Conservation (phyloP, 148 eudicot species). For the Vaccinium myrtillus region DNA sequence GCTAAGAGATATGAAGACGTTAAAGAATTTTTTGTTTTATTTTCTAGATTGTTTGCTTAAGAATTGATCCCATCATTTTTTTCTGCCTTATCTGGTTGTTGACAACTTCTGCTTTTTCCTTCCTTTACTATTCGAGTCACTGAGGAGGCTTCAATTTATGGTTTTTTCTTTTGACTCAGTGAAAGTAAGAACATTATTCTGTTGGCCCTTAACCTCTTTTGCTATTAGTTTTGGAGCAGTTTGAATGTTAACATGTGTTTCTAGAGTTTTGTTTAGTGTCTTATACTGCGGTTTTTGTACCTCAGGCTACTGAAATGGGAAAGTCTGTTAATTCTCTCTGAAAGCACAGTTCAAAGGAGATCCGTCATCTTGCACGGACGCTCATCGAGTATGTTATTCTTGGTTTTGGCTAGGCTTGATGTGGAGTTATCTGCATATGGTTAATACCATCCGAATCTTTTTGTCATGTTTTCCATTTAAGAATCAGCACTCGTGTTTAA, state of each 20-base stretch:
- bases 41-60: background rate
- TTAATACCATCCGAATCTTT: background rate
- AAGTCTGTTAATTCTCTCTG: slow-evolving; percentile 67
- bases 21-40: background rate
- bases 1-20: background rate
- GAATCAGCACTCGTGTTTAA: background rate
- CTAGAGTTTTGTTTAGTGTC: background rate
- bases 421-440: background rate
- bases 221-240: background rate
- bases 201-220: slow-evolving; percentile 12
- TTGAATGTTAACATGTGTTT: background rate
- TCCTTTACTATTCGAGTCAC: slow-evolving; percentile 57
- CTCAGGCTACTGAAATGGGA: slow-evolving; percentile 90
- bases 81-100: slow-evolving; percentile 4
- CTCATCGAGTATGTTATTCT: slow-evolving; percentile 64
- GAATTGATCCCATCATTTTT: background rate
- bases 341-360: slow-evolving; percentile 57
- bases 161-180: no score
- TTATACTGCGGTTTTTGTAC: slow-evolving; percentile 19
- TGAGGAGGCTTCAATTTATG: slow-evolving; percentile 86
- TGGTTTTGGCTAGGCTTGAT: slow-evolving; percentile 9
- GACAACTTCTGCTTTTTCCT: slow-evolving; percentile 14
- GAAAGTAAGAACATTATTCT: no score
- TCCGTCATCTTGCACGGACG: slow-evolving; percentile 53
- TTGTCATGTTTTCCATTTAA: background rate